A percentile compares a stretch with the other conserved stretches of the same genome.
Conservation (phyloP, 2,329 filamentous ascomycete species). For the Ophiocordyceps unilateralis region DNA sequence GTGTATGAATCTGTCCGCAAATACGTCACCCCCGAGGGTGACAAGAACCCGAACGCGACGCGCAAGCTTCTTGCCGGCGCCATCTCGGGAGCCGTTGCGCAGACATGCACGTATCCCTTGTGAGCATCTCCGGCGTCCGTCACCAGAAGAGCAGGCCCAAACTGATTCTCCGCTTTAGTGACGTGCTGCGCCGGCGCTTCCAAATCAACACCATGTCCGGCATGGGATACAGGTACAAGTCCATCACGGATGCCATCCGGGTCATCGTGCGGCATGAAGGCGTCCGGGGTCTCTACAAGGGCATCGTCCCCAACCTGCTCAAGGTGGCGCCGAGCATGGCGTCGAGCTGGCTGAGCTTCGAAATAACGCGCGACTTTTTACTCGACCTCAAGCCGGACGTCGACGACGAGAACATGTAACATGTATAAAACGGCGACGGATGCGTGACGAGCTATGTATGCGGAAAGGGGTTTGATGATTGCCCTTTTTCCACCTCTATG, state of each 20-base stretch:
- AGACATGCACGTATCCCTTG: conserved; percentile 98
- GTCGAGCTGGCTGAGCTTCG: conserved; percentile 94
- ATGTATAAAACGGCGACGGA: conserved; percentile 3
- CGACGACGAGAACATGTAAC: conserved; percentile 11
- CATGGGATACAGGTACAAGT: conserved; percentile 91
- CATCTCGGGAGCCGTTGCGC: conserved; percentile 86
- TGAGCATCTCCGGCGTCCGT: conserved; percentile 32
- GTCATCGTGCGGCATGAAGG: conserved; percentile 78
- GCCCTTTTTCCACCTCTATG: background rate
- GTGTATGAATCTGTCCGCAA: conserved; percentile 81
- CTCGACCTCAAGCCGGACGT: conserved; percentile 37
- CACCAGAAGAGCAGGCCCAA: no score
- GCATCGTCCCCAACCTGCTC: conserved; percentile 82
- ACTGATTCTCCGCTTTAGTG: conserved; percentile 30
- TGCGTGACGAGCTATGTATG: background rate
- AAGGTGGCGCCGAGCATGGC: conserved; percentile 99
- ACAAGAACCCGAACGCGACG: conserved; percentile 60
- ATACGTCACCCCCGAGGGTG: conserved; percentile 72
- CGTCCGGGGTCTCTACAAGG: conserved; percentile 76
- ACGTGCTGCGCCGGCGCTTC: conserved; percentile 82
- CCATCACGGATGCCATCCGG: conserved; percentile 64
- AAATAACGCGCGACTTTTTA: conserved; percentile 78
- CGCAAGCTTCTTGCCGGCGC: conserved; percentile 83
- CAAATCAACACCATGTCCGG: conserved; percentile 99
- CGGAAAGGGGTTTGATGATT: background rate